These are phyloP conservation scores for Helicostylum pulchrum DNA, from an alignment of 192 early-diverging fungal species.

Conservation along the genomic window DNA sequence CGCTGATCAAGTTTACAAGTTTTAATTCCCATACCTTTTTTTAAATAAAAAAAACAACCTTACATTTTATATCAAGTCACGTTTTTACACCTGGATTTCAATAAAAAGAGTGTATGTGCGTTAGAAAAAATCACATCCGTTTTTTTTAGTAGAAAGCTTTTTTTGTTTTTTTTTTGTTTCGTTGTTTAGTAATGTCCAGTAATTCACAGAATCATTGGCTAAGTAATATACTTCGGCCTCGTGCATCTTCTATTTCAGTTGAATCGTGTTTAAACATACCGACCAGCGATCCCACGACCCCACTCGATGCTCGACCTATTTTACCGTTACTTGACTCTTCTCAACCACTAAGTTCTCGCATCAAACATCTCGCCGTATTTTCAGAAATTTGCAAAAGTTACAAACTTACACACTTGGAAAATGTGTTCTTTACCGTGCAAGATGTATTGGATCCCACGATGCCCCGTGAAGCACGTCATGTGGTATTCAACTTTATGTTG, in stretches of 20 bases:
- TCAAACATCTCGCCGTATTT: slow-evolving; percentile 48
- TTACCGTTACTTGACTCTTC: slow-evolving; percentile 39
- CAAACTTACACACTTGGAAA: slow-evolving; percentile 49
- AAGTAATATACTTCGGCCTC: slow-evolving; percentile 29
- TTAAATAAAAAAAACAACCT: too few relatives aligned
- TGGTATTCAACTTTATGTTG: slow-evolving; percentile 57
- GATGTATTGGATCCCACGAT: slow-evolving; percentile 44
- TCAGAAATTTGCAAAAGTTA: slow-evolving; percentile 45
- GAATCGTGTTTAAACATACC: slow-evolving; percentile 37
- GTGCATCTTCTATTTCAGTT: slow-evolving; percentile 26
- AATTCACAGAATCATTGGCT: slow-evolving; percentile 27
- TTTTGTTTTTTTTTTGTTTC: not conserved
- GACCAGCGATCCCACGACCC: slow-evolving; percentile 20
- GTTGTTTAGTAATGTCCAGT: not conserved
- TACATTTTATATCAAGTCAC: too few relatives aligned
- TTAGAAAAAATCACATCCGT: not conserved
- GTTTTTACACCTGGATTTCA: too few relatives aligned
- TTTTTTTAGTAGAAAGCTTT: not conserved
- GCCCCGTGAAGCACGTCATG: slow-evolving; percentile 48
- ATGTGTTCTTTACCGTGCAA: slow-evolving; percentile 50
- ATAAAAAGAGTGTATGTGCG: too few relatives aligned
- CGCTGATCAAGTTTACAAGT: slow-evolving; percentile 86
- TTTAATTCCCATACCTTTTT: slow-evolving; percentile 47
- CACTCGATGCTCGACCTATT: slow-evolving; percentile 52
- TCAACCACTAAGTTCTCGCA: slow-evolving; percentile 37